Percentiles rank a stretch among this genome's conserved stretches.
These are phyloP conservation scores for Lagenaria siceraria DNA, from an alignment of 306 rosid species.

Conservation along the genomic window DNA sequence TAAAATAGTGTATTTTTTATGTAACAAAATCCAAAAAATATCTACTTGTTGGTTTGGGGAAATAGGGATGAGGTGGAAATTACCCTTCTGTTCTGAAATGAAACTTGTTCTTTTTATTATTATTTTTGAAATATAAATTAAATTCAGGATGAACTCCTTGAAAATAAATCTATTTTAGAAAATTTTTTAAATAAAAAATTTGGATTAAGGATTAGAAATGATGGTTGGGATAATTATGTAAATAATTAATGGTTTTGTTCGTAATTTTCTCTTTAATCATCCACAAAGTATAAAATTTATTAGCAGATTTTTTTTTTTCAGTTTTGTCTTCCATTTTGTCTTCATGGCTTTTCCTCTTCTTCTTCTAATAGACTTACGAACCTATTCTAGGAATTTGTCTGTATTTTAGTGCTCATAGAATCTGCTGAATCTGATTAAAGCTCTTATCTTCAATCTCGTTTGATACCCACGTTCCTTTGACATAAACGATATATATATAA, in stretches of 20 bases:
- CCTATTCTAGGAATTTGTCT: not conserved
- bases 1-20: not conserved
- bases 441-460: not conserved
- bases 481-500: not conserved
- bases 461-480: not conserved
- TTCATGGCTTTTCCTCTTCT: not conserved
- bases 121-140: not conserved
- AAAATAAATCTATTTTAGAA: not conserved
- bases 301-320: not conserved
- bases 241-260: not conserved
- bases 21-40: not conserved
- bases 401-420: not conserved
- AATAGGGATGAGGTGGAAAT: not conserved
- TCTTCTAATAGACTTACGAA: not conserved
- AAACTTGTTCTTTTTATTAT: not conserved
- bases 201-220: not conserved
- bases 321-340: not conserved
- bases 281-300: too few species aligned
- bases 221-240: not conserved
- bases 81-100: not conserved
- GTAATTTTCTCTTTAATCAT: not conserved
- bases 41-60: not conserved
- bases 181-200: not conserved
- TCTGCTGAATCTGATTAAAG: not conserved
- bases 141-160: not conserved